Evolutionary conservation across 768 basidiomycete genomes (phyloP), one percentile per base, ranked within the genome.

Genomic region (Leucosporidium yakuticum): DNA sequence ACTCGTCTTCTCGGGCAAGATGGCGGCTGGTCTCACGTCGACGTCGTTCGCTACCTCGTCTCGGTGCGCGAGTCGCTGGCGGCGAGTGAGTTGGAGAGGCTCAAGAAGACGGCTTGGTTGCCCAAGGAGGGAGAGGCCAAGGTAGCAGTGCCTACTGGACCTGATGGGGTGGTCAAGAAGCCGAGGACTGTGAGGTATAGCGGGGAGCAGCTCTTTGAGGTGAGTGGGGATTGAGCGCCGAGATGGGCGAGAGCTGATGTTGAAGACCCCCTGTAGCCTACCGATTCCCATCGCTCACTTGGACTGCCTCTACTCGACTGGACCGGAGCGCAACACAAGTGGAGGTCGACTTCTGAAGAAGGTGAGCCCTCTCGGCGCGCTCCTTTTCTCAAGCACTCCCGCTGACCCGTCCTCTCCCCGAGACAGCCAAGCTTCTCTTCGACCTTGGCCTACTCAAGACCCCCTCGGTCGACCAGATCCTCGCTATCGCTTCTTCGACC

Each of bases 241-340:
- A 82, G 57, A 77, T 88, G 23, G 77, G 1, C 34, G 4, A n/a
- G 34, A 14, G 23, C 48, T 47, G 17, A 60, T 17, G n/a, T 20
- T 23, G 25, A 31, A 8, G 53, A 4, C 9, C 31, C 39, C 20
- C 5, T 17, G 17, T 34, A 68, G 75, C 95, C 96, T 1, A 70
- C 82, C 1, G 86, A 87, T 47, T 80, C 83, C 4, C 85, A 93
- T 63, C 83, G 90, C 20, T 81, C 84, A 59, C 80, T 98, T 9
- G 84, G 84, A 12, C 79, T 98, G 29, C 91, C 94, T 5, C 76
- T 96, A 4, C 82, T 98, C 53, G 91, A 92, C 73, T 99, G 95
- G 95, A 88, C 88, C 3, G 56, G 48, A 4, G 27, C 81, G 32
- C 81, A 86, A 67, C 80, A 80, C 2, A 92, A 88, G 77, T 99